A percentile compares a stretch with the other conserved stretches of the same genome.
These are phyloP conservation scores for Xanthoconium stramineum DNA, from an alignment of 768 basidiomycete genomes.

Conservation along the genomic window DNA sequence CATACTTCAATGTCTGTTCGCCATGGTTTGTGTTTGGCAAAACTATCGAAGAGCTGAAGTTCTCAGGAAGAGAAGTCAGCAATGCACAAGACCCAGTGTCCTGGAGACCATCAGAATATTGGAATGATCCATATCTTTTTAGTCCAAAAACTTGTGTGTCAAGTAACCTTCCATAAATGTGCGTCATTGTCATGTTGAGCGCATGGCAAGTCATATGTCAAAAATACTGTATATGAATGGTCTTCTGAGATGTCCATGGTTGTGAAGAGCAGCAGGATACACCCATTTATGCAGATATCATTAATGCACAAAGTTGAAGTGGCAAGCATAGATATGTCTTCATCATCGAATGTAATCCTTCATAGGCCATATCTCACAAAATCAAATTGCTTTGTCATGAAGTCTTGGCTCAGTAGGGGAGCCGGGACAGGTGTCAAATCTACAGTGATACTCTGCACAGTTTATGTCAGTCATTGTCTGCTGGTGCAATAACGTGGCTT, in stretches of 20 bases:
- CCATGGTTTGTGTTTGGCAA: not conserved
- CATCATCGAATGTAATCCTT: not conserved
- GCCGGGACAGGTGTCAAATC: not conserved
- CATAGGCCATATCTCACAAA: too few species aligned
- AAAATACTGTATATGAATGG: not conserved
- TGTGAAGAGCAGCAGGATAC: not conserved
- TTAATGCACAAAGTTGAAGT: not conserved
- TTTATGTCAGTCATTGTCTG: not conserved
- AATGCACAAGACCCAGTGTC: not conserved
- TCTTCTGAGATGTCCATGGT: too few species aligned
- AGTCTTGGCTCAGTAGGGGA: too few species aligned
- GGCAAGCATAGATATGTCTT: not conserved
- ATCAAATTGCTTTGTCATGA: too few species aligned
- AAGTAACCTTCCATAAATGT: not conserved
- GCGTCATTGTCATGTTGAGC: too few species aligned
- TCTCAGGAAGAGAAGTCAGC: not conserved
- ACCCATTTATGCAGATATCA: not conserved
- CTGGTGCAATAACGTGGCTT: not conserved
- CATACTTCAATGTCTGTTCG: not conserved
- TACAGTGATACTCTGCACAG: not conserved
- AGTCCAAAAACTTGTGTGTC: constrained; percentile 26
- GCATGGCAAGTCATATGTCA: not conserved
- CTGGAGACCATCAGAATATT: not conserved
- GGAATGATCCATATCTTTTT: constrained; percentile 9
- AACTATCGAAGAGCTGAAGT: constrained; percentile 1